A percentile compares a stretch with the other conserved stretches of the same genome.
Conservation (phyloP, 768 basidiomycete species). For the Macrolepiota albuminosa region DNA sequence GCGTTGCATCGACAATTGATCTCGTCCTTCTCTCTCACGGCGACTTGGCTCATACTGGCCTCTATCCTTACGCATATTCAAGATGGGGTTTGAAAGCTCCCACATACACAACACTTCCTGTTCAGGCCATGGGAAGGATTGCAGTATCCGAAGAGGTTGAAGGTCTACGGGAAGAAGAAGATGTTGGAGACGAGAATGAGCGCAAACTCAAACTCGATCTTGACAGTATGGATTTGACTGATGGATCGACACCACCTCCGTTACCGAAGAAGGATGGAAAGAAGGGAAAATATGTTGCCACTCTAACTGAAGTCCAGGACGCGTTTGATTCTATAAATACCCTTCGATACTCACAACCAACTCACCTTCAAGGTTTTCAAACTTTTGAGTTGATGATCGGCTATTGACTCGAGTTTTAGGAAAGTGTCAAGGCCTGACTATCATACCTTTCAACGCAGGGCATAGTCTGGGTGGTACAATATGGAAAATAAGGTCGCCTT, state of each 20-base stretch:
- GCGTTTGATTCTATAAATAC: conserved; percentile 92
- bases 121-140: conserved; percentile 92
- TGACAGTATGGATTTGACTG: conserved; percentile 21
- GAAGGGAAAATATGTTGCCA: conserved; percentile 66
- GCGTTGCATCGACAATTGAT: conserved; percentile 76
- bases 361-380: conserved; percentile 84
- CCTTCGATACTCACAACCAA: conserved; percentile 91
- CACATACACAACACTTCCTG: conserved; percentile 91
- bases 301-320: conserved; percentile 80
- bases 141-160: conserved; percentile 88
- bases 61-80: conserved; percentile 91
- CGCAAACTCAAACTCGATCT: conserved; percentile 20
- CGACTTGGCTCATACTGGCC: conserved; percentile 80
- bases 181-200: conserved; percentile 44
- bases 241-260: conserved; percentile 22
- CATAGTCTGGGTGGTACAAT: conserved; percentile 96
- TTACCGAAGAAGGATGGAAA: conserved; percentile 22
- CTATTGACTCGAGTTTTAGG: conserved; percentile 38
- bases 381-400: not conserved
- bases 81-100: conserved; percentile 86
- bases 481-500: conserved; percentile 98
- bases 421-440: conserved; percentile 88
- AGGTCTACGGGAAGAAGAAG: conserved; percentile 71
- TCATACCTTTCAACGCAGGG: conserved; percentile 93
- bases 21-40: conserved; percentile 94